phyloP scores from a whole-genome alignment of 805 yeast genomes.

The Wickerhamomyces chambardii region DNA sequence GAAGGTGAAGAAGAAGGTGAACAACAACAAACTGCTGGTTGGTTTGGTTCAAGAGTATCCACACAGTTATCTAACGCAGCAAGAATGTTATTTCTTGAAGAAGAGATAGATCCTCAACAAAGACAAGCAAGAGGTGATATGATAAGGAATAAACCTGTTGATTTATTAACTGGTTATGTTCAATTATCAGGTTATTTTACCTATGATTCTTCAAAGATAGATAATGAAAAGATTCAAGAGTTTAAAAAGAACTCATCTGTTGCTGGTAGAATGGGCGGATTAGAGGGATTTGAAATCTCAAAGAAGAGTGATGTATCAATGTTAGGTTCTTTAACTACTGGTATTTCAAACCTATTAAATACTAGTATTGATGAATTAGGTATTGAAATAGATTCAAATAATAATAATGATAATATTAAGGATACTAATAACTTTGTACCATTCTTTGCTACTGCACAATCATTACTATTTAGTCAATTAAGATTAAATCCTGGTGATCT shows the following conservation, averaged over 20 bases:
- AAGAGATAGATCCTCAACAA: slow-evolving; percentile 14
- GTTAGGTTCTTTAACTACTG: slow-evolving; percentile 25
- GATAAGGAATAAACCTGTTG: slow-evolving; percentile 22
- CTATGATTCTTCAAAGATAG: slow-evolving; percentile 42
- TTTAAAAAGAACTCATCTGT: slow-evolving; percentile 37
- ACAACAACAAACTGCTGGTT: slow-evolving; percentile 5
- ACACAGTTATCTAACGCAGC: slow-evolving; percentile 33
- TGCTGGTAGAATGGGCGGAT: slow-evolving; percentile 44
- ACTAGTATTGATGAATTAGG: slow-evolving; percentile 20
- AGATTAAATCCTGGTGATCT: slow-evolving; percentile 36
- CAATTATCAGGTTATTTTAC: slow-evolving; percentile 57
- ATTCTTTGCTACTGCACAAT: slow-evolving; percentile 54
- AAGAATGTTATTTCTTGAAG: slow-evolving; percentile 26
- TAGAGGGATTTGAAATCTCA: slow-evolving; percentile 32
- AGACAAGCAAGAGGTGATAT: neutral
- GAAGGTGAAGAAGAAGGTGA: slow-evolving; percentile 7
- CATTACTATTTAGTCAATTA: slow-evolving; percentile 54
- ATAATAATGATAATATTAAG: slow-evolving; percentile 3
- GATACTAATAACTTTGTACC: slow-evolving; percentile 36
- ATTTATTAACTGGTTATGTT: slow-evolving; percentile 50
- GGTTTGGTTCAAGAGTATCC: slow-evolving; percentile 32
- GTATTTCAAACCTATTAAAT: slow-evolving; percentile 24
- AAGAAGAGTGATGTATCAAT: slow-evolving; percentile 19
- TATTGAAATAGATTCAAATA: slow-evolving; percentile 5
- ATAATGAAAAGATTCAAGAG: slow-evolving; percentile 35